These are phyloP conservation scores for Mycena crocata DNA, from an alignment of 768 basidiomycete genomes.

Conservation along the genomic window DNA sequence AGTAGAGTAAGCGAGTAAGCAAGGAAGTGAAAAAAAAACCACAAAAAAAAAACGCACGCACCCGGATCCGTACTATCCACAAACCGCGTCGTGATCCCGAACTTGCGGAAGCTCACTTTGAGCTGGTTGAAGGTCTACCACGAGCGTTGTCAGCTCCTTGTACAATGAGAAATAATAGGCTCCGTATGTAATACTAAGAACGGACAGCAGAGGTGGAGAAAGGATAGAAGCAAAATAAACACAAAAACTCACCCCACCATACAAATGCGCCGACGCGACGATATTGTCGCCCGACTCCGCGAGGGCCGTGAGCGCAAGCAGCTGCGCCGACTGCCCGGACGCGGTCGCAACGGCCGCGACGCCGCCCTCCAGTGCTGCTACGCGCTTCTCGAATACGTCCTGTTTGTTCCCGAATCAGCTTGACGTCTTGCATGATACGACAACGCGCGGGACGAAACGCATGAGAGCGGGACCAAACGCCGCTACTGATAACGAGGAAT, in stretches of 20 bases:
- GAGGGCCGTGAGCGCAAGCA: slow-evolving; percentile 60
- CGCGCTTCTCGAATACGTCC: slow-evolving; percentile 70
- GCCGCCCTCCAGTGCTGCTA: slow-evolving; percentile 69
- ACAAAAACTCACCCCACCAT: slow-evolving; percentile 55
- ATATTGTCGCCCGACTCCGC: slow-evolving; percentile 65
- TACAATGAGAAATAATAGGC: too few species aligned
- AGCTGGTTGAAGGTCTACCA: slow-evolving; percentile 62
- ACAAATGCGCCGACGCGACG: slow-evolving; percentile 59
- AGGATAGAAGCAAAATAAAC: too few species aligned
- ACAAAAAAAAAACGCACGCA: too few species aligned
- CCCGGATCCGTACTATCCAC: slow-evolving; percentile 55
- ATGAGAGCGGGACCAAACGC: too few species aligned
- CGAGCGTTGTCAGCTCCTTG: too few species aligned
- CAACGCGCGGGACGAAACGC: neutral
- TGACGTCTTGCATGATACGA: neutral
- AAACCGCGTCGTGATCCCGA: slow-evolving; percentile 57
- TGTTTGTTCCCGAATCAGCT: slow-evolving; percentile 25
- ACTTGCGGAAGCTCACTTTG: slow-evolving; percentile 60
- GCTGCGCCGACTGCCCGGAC: slow-evolving; percentile 67
- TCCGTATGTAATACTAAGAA: too few species aligned
- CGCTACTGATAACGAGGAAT: too few species aligned
- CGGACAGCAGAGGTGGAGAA: too few species aligned
- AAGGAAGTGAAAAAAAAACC: too few species aligned
- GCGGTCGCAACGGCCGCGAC: slow-evolving; percentile 63
- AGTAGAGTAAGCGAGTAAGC: too few species aligned